Base-by-base conservation (phyloP, 257 asterid species). In the Petunia axillaris region DNA sequence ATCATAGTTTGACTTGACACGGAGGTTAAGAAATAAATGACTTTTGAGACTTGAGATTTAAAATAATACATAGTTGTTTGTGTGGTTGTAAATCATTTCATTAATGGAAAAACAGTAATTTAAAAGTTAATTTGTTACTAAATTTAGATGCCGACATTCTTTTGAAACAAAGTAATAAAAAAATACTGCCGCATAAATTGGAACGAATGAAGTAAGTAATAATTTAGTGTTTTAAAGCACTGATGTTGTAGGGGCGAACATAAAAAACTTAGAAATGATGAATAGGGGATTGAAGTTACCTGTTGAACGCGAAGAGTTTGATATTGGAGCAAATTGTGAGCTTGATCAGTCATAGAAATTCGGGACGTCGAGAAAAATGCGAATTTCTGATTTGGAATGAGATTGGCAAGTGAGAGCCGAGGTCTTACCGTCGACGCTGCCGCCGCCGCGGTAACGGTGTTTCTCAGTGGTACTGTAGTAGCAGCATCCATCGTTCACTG, bases 301-400 rank as follows among this genome's bases (percentile, higher is more conserved):
- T 88, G 89, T 74, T 91, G 97, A 86, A 94, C 91, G 81, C 79
- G 81, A 83, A 92, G 38, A 57, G 77, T 44, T 55, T 82, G 60
- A 11, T 83, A 82, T 11, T 60, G 58, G 70, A 79, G 76, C 37
- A 81, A 79, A 55, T 36, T 57, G 8, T 80, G 77, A 25, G 25
- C 25, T 25, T 25, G 25, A 25, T 25, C 25, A 10, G 79, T 14
- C 64, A 84, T 63, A 73, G 79, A 82, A 77, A 84, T 81, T 65
- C 64, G 84, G 82, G 71, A 70, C 76, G 25, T 25, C 16, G 89
- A 82, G 15, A 83, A 85, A 82, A 83, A 68, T 39, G 87, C 50
- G 58, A 85, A 80, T 58, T 82, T 85, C 25, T 25, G 25, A 36
- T 77, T 83, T 77, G 82, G 67, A 36, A 62, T 83, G 68, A 43